Evolutionary conservation across 371 early-diverging fungal genomes (phyloP).

Genomic region (Rhizopus microsporus): DNA sequence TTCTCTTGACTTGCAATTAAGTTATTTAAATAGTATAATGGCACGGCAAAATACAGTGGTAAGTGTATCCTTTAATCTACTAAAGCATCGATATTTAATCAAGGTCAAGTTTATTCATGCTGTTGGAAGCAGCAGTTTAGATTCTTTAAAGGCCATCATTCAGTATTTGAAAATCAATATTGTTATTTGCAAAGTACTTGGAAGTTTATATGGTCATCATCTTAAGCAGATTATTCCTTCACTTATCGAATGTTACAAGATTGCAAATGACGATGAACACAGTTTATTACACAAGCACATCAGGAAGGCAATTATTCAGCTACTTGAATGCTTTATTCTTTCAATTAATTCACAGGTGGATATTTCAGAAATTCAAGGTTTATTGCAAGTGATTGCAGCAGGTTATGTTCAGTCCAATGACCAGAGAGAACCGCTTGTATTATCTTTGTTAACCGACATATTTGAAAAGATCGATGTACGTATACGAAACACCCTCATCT

Average conservation of each 20-base stretch:
- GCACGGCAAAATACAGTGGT: conserved; percentile 13
- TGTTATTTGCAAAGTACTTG: conserved; percentile 79
- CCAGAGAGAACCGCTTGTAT: conserved; percentile 80
- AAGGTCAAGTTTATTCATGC: too few relatives aligned
- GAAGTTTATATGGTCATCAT: conserved; percentile 36
- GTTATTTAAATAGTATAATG: conserved; percentile 6
- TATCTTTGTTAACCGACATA: conserved; percentile 79
- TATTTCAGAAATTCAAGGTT: conserved; percentile 55
- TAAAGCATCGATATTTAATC: too few relatives aligned
- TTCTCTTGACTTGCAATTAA: neutral
- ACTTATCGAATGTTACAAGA: conserved; percentile 12
- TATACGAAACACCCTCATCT: neutral
- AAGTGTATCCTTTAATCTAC: neutral
- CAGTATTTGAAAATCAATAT: conserved; percentile 78
- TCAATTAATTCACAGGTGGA: conserved; percentile 66
- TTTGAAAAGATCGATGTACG: conserved; percentile 69
- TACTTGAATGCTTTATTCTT: conserved; percentile 78
- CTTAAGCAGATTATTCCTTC: conserved; percentile 2
- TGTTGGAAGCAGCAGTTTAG: neutral
- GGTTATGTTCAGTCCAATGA: conserved; percentile 82
- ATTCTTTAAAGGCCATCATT: conserved; percentile 6
- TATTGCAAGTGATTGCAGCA: conserved; percentile 77
- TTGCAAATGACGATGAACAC: neutral
- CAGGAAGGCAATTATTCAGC: conserved; percentile 60
- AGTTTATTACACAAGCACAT: neutral